Evolutionary conservation across 2,329 filamentous ascomycete species (phyloP), one percentile per base, ranked within the genome.

Genomic region (Diaporthe sp.): DNA sequence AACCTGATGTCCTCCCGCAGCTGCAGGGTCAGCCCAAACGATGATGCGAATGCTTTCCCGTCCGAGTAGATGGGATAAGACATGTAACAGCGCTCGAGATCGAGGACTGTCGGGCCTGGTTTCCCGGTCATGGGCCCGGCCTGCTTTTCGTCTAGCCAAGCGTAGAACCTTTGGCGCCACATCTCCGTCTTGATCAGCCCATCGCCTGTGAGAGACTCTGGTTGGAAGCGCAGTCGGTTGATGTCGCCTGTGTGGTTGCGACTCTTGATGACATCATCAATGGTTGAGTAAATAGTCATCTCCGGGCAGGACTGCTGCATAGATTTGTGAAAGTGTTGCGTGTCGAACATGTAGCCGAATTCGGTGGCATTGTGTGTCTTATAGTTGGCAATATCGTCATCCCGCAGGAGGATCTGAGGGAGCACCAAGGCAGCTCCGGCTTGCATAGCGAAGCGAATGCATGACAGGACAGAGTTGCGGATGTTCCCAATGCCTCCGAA

Each of bases 11-110:
- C 82, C 55, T 77, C 78, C 6, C 82, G 80, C 73, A 83, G 82
- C 12, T 81, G 82, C 28, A 83, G 71, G 42, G 83, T 78, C 78
- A 82, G 81, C 75, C 82, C 82, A 68, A 82, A 83, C 63, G 81
- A 79, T 76, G 79, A 78, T 3, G 81, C 83, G 44, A 74, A 71
- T 28, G 42, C 65, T 34, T 70, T 65, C 44, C 65, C 73, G 34
- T 74, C 73, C 20, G 65, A 71, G 53, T 74, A 44, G 2, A 74
- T 61, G 20, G 73, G 65, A 12, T 51, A 74, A n/a, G 51, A 61
- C 73, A 71, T 74, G 25, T 74, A 74, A 13, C 39, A 61, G 34
- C 73, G 73, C 53, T 74, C 51, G 20, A 74, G 53, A 15, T 71
- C 47, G 31, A 74, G 34, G 12, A 74, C 42, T 15, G 37, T 71